Evolutionary conservation across 2,329 filamentous ascomycete species (phyloP), one percentile per base, ranked within the genome.

Genomic region (Chalara sp.): DNA sequence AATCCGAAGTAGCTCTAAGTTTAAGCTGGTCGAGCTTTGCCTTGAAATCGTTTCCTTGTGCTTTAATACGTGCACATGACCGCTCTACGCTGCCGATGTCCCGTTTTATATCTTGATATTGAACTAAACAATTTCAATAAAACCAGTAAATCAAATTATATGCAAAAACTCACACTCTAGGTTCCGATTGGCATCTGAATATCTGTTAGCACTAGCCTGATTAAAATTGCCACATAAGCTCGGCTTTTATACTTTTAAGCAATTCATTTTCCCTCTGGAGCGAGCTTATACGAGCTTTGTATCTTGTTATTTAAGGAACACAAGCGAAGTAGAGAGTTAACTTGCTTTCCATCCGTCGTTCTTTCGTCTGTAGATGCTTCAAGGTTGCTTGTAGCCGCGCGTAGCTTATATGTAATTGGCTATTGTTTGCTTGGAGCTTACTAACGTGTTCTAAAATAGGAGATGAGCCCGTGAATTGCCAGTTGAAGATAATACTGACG

Each of bases 271-370:
- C 46, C 46, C 21, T 42, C 29, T 48, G 30, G 46, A 48, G 46
- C 37, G 29, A 48, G 7, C n/a, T 12, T 48, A 48, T 42, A 6
- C 37, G 37, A 41, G 46, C 46, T 48, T n/a, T n/a, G 21, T 50
- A 50, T 44, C 40, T 49, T 49, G 40, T 49, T 49, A 49, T 44
- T 29, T 49, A 49, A 12, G 40, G 31, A 33, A 49, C 31, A 44
- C 30, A 49, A 31, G 39, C n/a, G 31, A 3, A 49, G 39, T 44
- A 35, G 40, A 33, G 13, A 28, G 39, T 49, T 13, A 21, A 49
- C 47, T 44, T 49, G 40, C 47, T 40, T 49, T 44, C 47, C 32
- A 8, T 44, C 47, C 44, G 30, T 49, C 41, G 47, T 49, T 44
- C 40, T 44, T 31, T 7, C 8, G 47, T 40, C 44, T 44, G 13